Conservation (phyloP, 192 early-diverging fungal genomes). For the Entomortierella lignicola region DNA sequence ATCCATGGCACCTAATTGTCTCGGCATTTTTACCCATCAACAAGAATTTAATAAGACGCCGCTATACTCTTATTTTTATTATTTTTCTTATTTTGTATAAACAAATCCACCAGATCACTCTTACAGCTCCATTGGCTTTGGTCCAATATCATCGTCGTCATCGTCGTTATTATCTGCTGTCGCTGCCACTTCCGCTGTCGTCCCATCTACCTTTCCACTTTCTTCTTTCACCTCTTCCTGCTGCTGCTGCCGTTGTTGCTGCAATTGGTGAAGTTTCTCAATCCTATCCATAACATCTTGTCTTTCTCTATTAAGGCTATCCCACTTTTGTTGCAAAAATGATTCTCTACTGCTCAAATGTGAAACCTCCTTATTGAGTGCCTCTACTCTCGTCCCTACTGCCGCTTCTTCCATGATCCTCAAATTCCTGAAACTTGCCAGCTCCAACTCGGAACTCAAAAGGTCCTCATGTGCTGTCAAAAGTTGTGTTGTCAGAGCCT, state of each 20-base stretch:
- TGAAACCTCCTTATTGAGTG: conserved; percentile 56
- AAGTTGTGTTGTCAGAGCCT: conserved; percentile 72
- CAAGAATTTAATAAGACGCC: no score
- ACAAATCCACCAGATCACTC: not conserved
- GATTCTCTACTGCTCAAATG: conserved; percentile 53
- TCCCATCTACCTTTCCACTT: not conserved
- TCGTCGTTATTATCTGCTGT: not conserved
- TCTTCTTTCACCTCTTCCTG: not conserved
- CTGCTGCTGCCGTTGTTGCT: conserved; percentile 16
- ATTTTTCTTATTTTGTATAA: not conserved
- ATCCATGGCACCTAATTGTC: no score
- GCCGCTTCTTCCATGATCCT: conserved; percentile 68
- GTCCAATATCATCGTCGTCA: conserved; percentile 1
- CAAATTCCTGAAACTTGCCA: conserved; percentile 69
- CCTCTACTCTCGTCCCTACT: conserved; percentile 67
- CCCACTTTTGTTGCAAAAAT: conserved; percentile 53
- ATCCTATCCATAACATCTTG: conserved; percentile 61
- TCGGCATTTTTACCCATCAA: no score
- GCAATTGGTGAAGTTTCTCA: conserved; percentile 53
- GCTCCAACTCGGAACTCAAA: conserved; percentile 68
- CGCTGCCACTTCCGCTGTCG: not conserved
- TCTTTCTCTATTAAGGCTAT: conserved; percentile 41
- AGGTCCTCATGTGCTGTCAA: conserved; percentile 66
- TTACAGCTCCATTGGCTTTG: not conserved
- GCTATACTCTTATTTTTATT: no score